These are phyloP conservation scores for Cyclotella cryptica DNA, from an alignment of 108 stramenopile genomes.

Conservation along the genomic window DNA sequence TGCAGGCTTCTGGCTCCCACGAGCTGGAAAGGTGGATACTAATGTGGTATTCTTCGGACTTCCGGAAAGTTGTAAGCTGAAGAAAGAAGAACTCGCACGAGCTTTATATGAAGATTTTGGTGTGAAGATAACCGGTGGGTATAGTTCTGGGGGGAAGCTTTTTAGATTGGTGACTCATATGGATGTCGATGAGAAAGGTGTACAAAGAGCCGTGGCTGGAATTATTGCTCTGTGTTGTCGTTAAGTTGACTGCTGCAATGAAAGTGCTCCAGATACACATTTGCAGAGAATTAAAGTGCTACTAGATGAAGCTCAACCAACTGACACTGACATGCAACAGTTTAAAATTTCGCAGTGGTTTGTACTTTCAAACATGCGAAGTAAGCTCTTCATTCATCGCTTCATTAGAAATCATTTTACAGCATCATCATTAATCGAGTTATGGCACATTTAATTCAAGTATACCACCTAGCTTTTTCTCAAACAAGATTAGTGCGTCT, in stretches of 20 bases:
- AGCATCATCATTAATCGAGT: not conserved
- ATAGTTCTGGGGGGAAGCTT: slow-evolving; percentile 71
- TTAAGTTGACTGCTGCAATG: not conserved
- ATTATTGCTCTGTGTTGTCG: slow-evolving; percentile 36
- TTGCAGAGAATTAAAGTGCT: too few relatives aligned
- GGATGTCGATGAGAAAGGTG: slow-evolving; percentile 70
- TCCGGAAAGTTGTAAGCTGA: slow-evolving; percentile 57
- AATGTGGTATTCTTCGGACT: slow-evolving; percentile 89
- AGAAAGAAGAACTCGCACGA: slow-evolving; percentile 56
- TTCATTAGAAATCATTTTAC: not conserved
- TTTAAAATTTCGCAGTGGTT: too few relatives aligned
- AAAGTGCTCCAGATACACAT: not conserved
- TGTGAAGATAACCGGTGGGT: slow-evolving; percentile 74
- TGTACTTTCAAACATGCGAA: too few relatives aligned
- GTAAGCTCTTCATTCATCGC: too few relatives aligned
- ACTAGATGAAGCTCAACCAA: too few relatives aligned
- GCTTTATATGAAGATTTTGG: slow-evolving; percentile 58
- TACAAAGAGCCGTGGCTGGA: slow-evolving; percentile 46
- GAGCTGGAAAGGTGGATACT: slow-evolving; percentile 74
- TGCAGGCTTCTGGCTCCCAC: slow-evolving; percentile 65
- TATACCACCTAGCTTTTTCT: not conserved
- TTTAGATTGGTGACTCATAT: slow-evolving; percentile 80
- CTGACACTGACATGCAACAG: too few relatives aligned
- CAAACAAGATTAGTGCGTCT: not conserved
- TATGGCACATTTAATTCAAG: not conserved